These are phyloP conservation scores for Millerago galiae DNA, from an alignment of 805 yeast genomes.

Conservation along the genomic window DNA sequence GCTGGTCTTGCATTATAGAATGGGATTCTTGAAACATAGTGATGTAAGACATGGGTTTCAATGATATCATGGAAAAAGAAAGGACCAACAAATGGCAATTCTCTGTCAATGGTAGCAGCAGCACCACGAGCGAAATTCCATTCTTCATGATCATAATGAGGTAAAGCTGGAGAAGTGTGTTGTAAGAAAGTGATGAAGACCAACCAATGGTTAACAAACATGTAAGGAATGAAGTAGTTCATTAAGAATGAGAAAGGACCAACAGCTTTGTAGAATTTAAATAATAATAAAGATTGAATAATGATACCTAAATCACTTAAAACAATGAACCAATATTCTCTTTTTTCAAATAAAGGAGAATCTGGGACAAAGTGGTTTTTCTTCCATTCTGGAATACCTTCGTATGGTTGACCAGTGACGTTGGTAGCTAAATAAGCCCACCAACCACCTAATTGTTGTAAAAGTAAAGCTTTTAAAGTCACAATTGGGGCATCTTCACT, in stretches of 20 bases:
- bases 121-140: constrained; percentile 92
- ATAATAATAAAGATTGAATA: constrained; percentile 43
- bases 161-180: constrained; percentile 73
- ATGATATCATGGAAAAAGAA: constrained; percentile 82
- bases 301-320: constrained; percentile 69
- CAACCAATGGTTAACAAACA: constrained; percentile 85
- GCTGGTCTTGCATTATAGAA: constrained; percentile 84
- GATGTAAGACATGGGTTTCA: constrained; percentile 87
- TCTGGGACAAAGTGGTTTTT: constrained; percentile 67
- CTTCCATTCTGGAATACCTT: constrained; percentile 39
- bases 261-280: constrained; percentile 52
- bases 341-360: constrained; percentile 68
- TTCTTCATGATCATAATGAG: constrained; percentile 68
- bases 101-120: constrained; percentile 81
- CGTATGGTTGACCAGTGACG: constrained; percentile 69
- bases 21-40: constrained; percentile 77
- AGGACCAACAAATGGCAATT: constrained; percentile 74
- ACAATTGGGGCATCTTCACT: constrained; percentile 71
- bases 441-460: constrained; percentile 81
- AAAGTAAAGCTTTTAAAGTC: constrained; percentile 47
- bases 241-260: constrained; percentile 60
- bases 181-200: constrained; percentile 82
- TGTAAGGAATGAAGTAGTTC: constrained; percentile 71
- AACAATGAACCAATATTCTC: constrained; percentile 66
- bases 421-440: constrained; percentile 55